phyloP scores from a whole-genome alignment of 768 basidiomycete genomes.

The Dendrothele bispora region DNA sequence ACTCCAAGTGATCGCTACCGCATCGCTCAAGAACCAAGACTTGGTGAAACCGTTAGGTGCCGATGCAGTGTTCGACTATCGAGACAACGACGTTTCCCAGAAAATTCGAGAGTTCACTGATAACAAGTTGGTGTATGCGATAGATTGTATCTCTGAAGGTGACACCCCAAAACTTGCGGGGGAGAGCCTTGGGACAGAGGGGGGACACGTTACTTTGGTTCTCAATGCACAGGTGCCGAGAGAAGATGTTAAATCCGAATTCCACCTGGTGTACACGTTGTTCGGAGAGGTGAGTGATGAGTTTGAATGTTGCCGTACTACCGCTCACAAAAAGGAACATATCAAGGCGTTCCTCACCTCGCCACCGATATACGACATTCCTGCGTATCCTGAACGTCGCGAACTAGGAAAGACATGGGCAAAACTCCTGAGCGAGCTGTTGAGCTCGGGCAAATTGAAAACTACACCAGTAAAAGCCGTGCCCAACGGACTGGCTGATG shows the following conservation, averaged over 20 bases:
- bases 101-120: conserved; percentile 22
- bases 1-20: conserved; percentile 38
- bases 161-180: conserved; percentile 10
- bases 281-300: conserved; percentile 15
- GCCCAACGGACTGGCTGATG: conserved; percentile 15
- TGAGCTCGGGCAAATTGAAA: conserved; percentile 9
- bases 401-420: conserved; percentile 13
- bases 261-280: conserved; percentile 16
- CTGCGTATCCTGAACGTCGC: conserved; percentile 11
- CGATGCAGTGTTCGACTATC: conserved; percentile 35
- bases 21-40: conserved; percentile 36
- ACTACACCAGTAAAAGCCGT: conserved; percentile 15
- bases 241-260: conserved; percentile 9
- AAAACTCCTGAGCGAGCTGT: conserved; percentile 7
- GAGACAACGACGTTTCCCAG: conserved; percentile 19
- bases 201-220: conserved; percentile 9
- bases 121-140: conserved; percentile 15
- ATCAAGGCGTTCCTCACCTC: too few species aligned
- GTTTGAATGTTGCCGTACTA: too few species aligned
- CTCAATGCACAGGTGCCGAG: conserved; percentile 2
- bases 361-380: conserved; percentile 8
- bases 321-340: too few species aligned
- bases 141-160: conserved; percentile 21
- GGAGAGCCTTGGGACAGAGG: conserved; percentile 6
- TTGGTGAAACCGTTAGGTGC: conserved; percentile 41